Base-by-base conservation (phyloP, 306 rosid species). In the Hippophae rhamnoides region DNA sequence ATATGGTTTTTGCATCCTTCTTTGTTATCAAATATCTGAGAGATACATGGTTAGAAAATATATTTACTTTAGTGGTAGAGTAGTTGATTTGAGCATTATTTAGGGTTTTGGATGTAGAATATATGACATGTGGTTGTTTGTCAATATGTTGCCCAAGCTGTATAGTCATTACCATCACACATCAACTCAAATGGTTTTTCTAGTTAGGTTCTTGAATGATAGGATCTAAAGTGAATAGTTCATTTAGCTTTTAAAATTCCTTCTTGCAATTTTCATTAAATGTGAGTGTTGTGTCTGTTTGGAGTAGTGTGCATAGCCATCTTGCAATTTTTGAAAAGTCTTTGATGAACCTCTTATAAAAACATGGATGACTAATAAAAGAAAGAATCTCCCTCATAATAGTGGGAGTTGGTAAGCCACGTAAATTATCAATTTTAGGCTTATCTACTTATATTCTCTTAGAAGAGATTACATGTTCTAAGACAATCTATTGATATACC, bases 351-450 rank as follows among this genome's bases (percentile, higher is more conserved):
- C 13, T 9, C 9, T 23, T 9, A 46, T 60, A 31, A 46, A 25
- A 60, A 9, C 54, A 9, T 60, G 10, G 18, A 60, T 60, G 54
- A 5, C 52, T 45, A 62, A 62, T 41, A 52, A 62, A 50, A 31
- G 38, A 31, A 31, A 2, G 3, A 31, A 31, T 4, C 38, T 31
- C 38, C 38, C 38, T 31, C 38, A 31, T 4, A 31, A 31, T 31
- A 31, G 4, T 31, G 38, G 38, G 38, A 31, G 38, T 0, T 31
- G 38, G 42, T 9, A 62, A 41, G 7, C 2, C 5, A 52, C 41
- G 4, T 38, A 12, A 14, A 10, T 0, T 26, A 8, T 10, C 38
- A 7, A 27, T 10, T 6, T 48, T 10, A 6, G 46, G 9, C 7
- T 7, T 57, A n/a, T 40, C 61, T 5, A 57, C 61, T 38, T 40